Evolutionary conservation across 129 eudicot species (phyloP).

Genomic region (carrot (Daucus carota)): DNA sequence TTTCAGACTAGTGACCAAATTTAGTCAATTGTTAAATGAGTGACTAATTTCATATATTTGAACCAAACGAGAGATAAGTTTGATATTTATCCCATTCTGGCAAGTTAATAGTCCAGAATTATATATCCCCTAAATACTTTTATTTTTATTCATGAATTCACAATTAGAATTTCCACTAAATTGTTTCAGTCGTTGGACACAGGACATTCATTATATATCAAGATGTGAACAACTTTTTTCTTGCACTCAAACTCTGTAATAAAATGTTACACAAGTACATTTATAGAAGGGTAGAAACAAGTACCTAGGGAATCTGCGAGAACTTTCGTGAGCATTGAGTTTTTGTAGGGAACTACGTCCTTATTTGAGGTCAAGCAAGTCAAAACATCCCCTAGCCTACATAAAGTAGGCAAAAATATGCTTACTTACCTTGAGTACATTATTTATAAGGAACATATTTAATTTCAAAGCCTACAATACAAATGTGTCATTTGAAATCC

Average conservation of each 20-base stretch:
- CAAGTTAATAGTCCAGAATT: background rate
- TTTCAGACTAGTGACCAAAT: no score
- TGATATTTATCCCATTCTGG: no score
- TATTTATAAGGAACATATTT: background rate
- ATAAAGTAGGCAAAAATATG: constrained; percentile 13
- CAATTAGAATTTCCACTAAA: background rate
- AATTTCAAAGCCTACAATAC: background rate
- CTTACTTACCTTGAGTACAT: background rate
- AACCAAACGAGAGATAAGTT: no score
- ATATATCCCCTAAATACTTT: background rate
- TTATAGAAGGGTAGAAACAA: background rate
- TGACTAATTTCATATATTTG: no score
- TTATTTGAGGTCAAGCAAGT: constrained; percentile 71
- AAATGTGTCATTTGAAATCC: background rate
- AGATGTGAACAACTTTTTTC: background rate
- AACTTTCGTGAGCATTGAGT: constrained; percentile 68
- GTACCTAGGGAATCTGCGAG: constrained; percentile 94
- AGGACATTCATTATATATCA: background rate
- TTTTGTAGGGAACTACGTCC: constrained; percentile 67
- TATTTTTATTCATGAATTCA: background rate
- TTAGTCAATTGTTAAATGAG: no score
- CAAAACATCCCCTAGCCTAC: constrained; percentile 95
- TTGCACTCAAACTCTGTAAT: background rate
- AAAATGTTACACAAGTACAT: background rate
- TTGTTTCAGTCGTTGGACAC: background rate